phyloP scores from a whole-genome alignment of 208 protist genomes.

The Strigomonas culicis region DNA sequence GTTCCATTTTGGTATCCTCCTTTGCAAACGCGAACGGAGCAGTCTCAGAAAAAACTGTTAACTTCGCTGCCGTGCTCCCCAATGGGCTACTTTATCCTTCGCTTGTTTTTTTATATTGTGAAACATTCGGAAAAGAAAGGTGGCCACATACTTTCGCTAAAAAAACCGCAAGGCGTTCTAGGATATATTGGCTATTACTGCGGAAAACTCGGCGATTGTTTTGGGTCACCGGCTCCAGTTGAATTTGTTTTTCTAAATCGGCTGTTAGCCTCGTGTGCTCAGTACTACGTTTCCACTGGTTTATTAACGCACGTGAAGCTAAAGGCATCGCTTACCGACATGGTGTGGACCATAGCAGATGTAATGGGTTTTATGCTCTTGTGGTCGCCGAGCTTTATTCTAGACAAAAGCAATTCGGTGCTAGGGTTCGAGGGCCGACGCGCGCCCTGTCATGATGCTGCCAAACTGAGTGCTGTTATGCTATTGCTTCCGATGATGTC shows the following conservation, averaged over 20 bases:
- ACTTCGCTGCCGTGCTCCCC: constrained; percentile 74
- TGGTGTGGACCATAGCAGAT: constrained; percentile 37
- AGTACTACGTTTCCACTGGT: constrained; percentile 40
- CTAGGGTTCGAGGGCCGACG: constrained; percentile 28
- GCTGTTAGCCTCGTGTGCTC: constrained; percentile 44
- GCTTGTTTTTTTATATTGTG: constrained; percentile 45
- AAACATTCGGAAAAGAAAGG: not conserved
- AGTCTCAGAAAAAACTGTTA: constrained; percentile 41
- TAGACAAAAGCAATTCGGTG: constrained; percentile 20
- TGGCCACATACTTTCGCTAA: constrained; percentile 2
- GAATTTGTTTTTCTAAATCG: constrained; percentile 52
- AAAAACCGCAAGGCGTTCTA: constrained; percentile 7
- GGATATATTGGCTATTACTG: constrained; percentile 16
- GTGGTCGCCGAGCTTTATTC: constrained; percentile 26
- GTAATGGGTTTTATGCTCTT: constrained; percentile 38
- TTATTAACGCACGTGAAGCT: constrained; percentile 18
- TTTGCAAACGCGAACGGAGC: constrained; percentile 64
- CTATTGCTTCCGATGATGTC: constrained; percentile 43
- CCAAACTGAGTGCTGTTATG: constrained; percentile 25
- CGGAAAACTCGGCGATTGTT: constrained; percentile 16
- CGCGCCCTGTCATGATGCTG: constrained; percentile 21
- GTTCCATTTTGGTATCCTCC: constrained; percentile 84
- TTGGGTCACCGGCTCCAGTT: constrained; percentile 10
- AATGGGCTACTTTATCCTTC: constrained; percentile 69
- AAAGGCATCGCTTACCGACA: constrained; percentile 30